Percentiles rank a stretch among this genome's conserved stretches.
phyloP scores from a whole-genome alignment of 169 alveolate species.

The Plasmodium berghei region DNA sequence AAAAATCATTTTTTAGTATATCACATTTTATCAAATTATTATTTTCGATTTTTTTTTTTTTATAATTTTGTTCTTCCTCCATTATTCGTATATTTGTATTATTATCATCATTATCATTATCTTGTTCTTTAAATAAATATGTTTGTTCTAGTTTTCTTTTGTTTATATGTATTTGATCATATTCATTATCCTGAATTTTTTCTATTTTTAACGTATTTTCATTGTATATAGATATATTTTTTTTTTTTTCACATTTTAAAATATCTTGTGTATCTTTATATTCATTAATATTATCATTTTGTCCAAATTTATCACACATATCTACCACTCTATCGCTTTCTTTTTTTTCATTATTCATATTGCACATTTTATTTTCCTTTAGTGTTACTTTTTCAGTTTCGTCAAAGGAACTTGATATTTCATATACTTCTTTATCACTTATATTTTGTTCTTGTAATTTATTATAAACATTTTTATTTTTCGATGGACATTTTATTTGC shows the following conservation, averaged over 20 bases:
- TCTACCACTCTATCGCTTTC: too few species aligned
- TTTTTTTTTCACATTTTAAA: background rate
- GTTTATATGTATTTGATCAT: too few species aligned
- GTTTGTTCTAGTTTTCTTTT: too few species aligned
- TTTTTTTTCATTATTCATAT: too few species aligned
- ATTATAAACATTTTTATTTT: constrained; percentile 1
- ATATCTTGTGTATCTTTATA: background rate
- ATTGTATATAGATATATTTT: background rate
- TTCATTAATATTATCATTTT: background rate
- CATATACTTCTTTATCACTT: background rate
- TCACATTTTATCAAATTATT: too few species aligned
- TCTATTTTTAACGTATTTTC: background rate
- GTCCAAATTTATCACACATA: background rate
- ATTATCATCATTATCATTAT: too few species aligned
- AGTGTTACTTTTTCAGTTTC: constrained; percentile 8
- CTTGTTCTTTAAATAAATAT: too few species aligned
- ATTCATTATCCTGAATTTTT: background rate
- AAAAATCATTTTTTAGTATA: too few species aligned
- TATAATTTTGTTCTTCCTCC: too few species aligned
- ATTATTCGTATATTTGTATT: too few species aligned
- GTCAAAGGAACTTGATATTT: constrained; percentile 11
- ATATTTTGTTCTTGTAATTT: background rate
- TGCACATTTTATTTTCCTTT: background rate
- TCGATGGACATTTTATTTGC: background rate
- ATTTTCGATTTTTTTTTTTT: too few species aligned